A percentile compares a stretch with the other conserved stretches of the same genome.
These are phyloP conservation scores for Suhomyces emberorum DNA, from an alignment of 805 yeast genomes.

Conservation along the genomic window DNA sequence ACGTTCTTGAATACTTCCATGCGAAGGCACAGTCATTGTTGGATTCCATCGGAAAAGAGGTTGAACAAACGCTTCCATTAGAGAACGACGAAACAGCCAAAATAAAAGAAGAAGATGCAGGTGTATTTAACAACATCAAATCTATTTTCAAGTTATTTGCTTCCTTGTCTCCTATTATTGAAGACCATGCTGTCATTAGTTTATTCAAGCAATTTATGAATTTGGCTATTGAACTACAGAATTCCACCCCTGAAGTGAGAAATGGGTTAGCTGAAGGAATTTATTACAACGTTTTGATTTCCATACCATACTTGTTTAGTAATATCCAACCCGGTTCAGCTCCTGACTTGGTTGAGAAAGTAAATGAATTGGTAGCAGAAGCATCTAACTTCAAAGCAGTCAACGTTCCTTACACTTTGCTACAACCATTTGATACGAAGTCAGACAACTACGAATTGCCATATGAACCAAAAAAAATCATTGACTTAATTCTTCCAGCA, in stretches of 20 bases:
- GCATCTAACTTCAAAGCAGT: constrained; percentile 42
- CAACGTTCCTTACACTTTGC: constrained; percentile 14
- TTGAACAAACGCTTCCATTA: constrained; percentile 11
- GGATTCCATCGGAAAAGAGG: constrained; percentile 21
- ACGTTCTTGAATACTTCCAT: constrained; percentile 66
- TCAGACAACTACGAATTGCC: constrained; percentile 39
- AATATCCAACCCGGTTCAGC: constrained; percentile 28
- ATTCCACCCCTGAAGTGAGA: constrained; percentile 30
- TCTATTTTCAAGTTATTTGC: constrained; percentile 68
- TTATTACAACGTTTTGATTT: constrained; percentile 55
- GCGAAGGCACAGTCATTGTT: constrained; percentile 57
- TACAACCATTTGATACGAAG: constrained; percentile 39
- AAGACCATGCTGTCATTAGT: constrained; percentile 34
- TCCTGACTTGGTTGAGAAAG: constrained; percentile 26
- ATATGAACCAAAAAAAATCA: constrained; percentile 47
- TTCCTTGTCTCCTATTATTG: constrained; percentile 60
- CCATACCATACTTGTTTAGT: constrained; percentile 62
- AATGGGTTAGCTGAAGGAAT: constrained; percentile 65
- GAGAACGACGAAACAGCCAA: constrained; percentile 13
- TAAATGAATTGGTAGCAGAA: constrained; percentile 44
- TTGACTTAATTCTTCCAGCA: constrained; percentile 53
- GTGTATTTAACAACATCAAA: constrained; percentile 70
- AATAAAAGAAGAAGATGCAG: constrained; percentile 35
- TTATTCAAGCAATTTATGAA: constrained; percentile 54
- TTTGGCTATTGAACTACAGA: constrained; percentile 56